phyloP scores from a whole-genome alignment of 1,139 yeast species.

The Lodderomyces elongisporus region DNA sequence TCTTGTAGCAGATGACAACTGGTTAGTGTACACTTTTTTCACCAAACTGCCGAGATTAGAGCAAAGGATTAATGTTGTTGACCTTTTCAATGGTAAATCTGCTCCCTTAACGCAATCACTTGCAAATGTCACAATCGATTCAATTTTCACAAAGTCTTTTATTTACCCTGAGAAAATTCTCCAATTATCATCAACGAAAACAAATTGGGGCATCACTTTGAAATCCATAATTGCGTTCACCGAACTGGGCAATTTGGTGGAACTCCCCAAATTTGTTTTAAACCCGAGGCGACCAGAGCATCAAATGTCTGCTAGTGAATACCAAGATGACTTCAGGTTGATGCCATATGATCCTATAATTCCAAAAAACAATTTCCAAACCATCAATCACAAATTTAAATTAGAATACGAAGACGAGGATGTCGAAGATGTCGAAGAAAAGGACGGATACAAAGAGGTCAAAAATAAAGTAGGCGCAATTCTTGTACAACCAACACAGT shows the following conservation, averaged over 20 bases:
- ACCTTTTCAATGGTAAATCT: conserved; percentile 59
- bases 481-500: conserved; percentile 57
- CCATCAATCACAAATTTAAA: conserved; percentile 34
- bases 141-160: conserved; percentile 49
- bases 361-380: conserved; percentile 39
- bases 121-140: conserved; percentile 19
- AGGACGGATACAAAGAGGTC: too few relatives aligned
- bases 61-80: conserved; percentile 65
- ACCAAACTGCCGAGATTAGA: conserved; percentile 47
- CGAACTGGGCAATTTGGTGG: conserved; percentile 58
- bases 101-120: conserved; percentile 12
- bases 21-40: conserved; percentile 70
- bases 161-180: conserved; percentile 54
- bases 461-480: conserved; percentile 17
- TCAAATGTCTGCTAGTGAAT: conserved; percentile 50
- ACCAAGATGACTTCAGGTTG: conserved; percentile 53
- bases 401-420: conserved; percentile 6
- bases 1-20: conserved; percentile 73
- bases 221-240: conserved; percentile 62
- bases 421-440: background rate
- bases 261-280: conserved; percentile 62
- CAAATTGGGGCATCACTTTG: conserved; percentile 70
- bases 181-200: conserved; percentile 52
- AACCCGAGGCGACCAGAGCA: conserved; percentile 58
- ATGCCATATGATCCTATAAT: conserved; percentile 65